Evolutionary conservation across 225 moss, liverwort and hornwort genomes (phyloP).

Genomic region (Rhytidiadelphus loreus): DNA sequence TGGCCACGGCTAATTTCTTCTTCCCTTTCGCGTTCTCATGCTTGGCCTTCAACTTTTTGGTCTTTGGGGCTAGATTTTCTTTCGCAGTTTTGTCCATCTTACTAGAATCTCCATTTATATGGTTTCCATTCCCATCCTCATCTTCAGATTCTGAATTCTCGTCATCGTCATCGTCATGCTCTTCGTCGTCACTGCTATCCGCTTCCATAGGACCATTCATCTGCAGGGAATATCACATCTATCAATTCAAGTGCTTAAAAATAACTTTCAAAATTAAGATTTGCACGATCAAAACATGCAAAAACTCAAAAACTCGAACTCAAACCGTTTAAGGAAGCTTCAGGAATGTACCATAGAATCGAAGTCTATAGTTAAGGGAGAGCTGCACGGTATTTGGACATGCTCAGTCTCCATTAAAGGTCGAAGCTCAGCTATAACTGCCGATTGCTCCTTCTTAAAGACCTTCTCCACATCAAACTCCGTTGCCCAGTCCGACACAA

Average conservation of each 20-base stretch:
- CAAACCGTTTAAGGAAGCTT: neutral
- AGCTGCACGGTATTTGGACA: constrained; percentile 42
- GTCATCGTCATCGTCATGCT: constrained; percentile 13
- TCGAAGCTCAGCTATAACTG: constrained; percentile 48
- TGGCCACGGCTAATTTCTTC: constrained; percentile 9
- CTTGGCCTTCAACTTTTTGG: constrained; percentile 9
- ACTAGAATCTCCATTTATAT: neutral
- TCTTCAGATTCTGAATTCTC: neutral
- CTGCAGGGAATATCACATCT: constrained; percentile 6
- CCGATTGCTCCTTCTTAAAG: constrained; percentile 45
- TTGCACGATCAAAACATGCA: neutral
- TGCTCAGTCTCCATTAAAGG: constrained; percentile 43
- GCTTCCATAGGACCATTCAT: constrained; percentile 6
- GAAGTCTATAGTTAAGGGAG: constrained; percentile 45
- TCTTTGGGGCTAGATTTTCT: constrained; percentile 1
- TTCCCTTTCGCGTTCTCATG: constrained; percentile 3
- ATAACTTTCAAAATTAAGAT: neutral
- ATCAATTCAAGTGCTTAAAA: neutral
- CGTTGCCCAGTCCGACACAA: constrained; percentile 52
- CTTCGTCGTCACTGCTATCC: constrained; percentile 19
- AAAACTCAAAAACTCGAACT: neutral
- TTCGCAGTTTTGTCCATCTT: constrained; percentile 10
- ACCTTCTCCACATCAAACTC: constrained; percentile 62
- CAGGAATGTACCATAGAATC: constrained; percentile 32
- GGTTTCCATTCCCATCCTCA: constrained; percentile 2